phyloP scores from a whole-genome alignment of 306 rosid genomes.

The Adenanthera pavonina region DNA sequence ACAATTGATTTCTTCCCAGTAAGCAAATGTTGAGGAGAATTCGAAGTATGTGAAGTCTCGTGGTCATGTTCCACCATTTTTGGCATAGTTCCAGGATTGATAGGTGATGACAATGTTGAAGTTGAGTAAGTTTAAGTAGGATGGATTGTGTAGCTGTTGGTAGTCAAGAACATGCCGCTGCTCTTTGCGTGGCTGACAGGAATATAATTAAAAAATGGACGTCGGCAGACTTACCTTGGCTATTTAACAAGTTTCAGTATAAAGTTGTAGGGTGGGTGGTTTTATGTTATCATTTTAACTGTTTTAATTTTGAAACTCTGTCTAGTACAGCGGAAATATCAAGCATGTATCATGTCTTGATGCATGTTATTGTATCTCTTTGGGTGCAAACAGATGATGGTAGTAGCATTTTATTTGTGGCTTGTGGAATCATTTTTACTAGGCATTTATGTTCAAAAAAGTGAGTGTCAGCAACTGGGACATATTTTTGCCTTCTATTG shows the following conservation, averaged over 20 bases:
- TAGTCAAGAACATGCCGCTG: not conserved
- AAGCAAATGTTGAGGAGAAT: not conserved
- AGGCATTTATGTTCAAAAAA: too few species aligned
- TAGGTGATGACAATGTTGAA: not conserved
- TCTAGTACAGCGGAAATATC: not conserved
- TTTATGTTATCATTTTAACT: not conserved
- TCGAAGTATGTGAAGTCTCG: not conserved
- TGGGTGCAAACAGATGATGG: not conserved
- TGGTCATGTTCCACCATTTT: not conserved
- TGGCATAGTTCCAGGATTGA: not conserved
- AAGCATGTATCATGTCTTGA: not conserved
- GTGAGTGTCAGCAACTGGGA: not conserved
- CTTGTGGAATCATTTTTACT: constrained; percentile 2
- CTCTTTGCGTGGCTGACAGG: not conserved
- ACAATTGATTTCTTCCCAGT: not conserved
- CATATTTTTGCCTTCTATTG: not conserved
- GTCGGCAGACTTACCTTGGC: not conserved
- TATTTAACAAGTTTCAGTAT: not conserved
- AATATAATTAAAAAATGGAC: not conserved
- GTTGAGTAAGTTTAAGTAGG: constrained; percentile 12
- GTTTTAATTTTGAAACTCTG: not conserved
- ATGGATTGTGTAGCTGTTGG: not conserved
- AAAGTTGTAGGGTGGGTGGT: not conserved
- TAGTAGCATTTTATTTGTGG: constrained; percentile 1
- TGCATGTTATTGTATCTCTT: not conserved